Evolutionary conservation across 2,329 filamentous ascomycete genomes (phyloP), one percentile per base, ranked within the genome.

Genomic region (Fusarium sp.): DNA sequence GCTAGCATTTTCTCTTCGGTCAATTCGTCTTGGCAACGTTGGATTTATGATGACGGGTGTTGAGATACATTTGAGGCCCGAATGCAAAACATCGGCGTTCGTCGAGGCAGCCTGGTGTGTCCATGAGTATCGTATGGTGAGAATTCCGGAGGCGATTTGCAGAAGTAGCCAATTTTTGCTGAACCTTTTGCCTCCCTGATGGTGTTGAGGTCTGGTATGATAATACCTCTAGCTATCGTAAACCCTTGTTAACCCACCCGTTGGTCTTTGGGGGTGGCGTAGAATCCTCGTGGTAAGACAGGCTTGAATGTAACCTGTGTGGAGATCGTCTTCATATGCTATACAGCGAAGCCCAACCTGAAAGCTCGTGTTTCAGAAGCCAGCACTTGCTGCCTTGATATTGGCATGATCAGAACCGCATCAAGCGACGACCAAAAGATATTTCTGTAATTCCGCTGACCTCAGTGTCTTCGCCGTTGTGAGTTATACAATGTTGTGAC

Each of bases 41-140:
- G 24, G 33, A 40, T 63, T 33, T 49, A 30, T 14, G 24, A 49
- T 20, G 22, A 41, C 39, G 37, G 39, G 32, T 50, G 45, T 35
- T 39, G 43, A 35, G 47, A 10, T 57, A 51, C 59, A 22, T 65
- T 37, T 65, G 62, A 65, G 62, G 62, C 62, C 62, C 65, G 60
- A 65, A 52, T 33, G 30, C 53, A 50, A 39, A 45, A 39, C 32
- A 30, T 64, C 60, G 52, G 61, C 33, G 32, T 52, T 48, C 40
- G 35, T 52, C 24, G 17, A 43, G 22, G 7, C 10, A n/a, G 32
- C 32, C 26, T 45, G 41, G 40, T 30, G 49, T 33, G 50, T 37
- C 55, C 49, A 24, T 14, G 41, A 22, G 46, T 48, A 45, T 54
- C 14, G 54, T 62, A 52, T 48, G 50, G 50, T 52, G 22, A 19